Base-by-base conservation (phyloP, 345 rosid genomes). In the Euphorbia pulcherrima region DNA sequence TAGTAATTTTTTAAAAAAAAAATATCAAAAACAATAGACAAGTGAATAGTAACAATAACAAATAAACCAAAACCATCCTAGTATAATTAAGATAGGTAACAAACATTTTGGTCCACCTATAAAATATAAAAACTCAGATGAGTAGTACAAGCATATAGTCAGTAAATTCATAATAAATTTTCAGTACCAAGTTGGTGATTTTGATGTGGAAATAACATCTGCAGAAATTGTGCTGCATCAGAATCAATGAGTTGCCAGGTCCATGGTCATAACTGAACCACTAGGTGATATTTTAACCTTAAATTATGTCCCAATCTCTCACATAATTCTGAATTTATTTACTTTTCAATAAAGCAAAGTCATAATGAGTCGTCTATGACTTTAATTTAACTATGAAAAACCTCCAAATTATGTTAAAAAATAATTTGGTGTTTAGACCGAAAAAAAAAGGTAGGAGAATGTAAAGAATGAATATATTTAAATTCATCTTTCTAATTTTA, bases 161-260 rank as follows among this genome's bases (percentile, higher is more conserved):
- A n/a, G n/a, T n/a, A 41, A 41, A 7, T 48, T 6, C 18, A 18
- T 48, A 48, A 0, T 48, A 1, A 12, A 16, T 14, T 9, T 44
- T 44, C 13, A 44, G 3, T 1, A 37, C 11, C 4, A 60, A 20
- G 20, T 6, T 23, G 18, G 28, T 23, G 20, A 39, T 12, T 8
- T 2, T 62, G 65, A 62, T 39, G 51, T 39, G 30, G 47, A 62
- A 62, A 27, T 62, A 40, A 39, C 12, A 62, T 10, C 65, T 23
- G 51, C 14, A 30, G 5, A 5, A 62, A 13, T 4, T n/a, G 1
- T 3, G 30, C 9, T 7, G 18, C 18, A 8, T 48, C 23, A 1
- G 24, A 24, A 40, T 41, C 33, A 62, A 62, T 13, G n/a, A 39
- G 50, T 8, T 40, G 51, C 51, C 26, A 62, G 24, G 33, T 23